Base-by-base conservation (phyloP, 306 rosid species). In the Lablab purpureus region DNA sequence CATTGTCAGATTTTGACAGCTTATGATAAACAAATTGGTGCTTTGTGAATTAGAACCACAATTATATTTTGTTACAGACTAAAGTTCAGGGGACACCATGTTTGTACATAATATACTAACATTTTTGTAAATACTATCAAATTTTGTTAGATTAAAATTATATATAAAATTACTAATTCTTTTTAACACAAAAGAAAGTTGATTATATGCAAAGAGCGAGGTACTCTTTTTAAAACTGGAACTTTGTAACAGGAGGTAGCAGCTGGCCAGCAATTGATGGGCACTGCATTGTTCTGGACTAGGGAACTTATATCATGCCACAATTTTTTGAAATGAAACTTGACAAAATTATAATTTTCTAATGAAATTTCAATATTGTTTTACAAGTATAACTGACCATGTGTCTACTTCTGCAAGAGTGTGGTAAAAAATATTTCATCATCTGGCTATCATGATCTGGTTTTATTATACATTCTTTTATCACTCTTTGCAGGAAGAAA, bases 401-500 rank as follows among this genome's bases (percentile, higher is more conserved):
- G 1, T 59, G 54, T 77, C 50, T 63, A 52, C 27, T 60, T 75
- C 56, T 73, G 32, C 13, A 52, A 50, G 25, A 46, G 49, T 19
- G 19, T 21, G 25, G 56, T 50, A 34, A 50, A 2, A 40, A 17
- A 50, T 76, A 72, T 47, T 75, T 70, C 49, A 21, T 73, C 77
- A 36, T 63, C 34, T 62, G 36, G 56, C 82, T 75, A 63, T 73
- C 25, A 36, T 34, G 47, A 43, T 79, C 62, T 62, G 71, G 74
- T 64, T 75, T 75, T 62, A 8, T 75, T 66, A 10, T 36, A 40
- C 34, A 37, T 76, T 81, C 50, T 79, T n/a, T 75, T 78, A 45
- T 80, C 30, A 69, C 76, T 64, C 60, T 80, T 81, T 70, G 51
- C 91, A 95, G 98, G 97, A 95, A 7, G 99, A 92, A 83, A 95